Base-by-base conservation (phyloP, 306 rosid species). In the Castanea crenata region DNA sequence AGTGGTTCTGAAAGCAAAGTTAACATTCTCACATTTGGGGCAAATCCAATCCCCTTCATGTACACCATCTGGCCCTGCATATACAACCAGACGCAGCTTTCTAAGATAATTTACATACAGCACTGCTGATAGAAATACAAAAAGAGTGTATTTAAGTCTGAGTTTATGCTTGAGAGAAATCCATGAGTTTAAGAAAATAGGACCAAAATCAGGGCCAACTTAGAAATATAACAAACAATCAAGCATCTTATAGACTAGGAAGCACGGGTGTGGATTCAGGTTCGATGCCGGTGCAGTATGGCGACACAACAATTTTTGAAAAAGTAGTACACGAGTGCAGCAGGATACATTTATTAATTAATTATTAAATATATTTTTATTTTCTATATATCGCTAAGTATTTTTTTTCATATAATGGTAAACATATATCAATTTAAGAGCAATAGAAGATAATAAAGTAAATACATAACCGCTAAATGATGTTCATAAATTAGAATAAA, bases 1-100 rank as follows among this genome's bases (percentile, higher is more conserved):
- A 56, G 69, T 78, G 46, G 82, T 83, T 88, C 91, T 86, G 8
- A 88, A 88, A 54, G 91, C 85, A 71, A 85, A 88, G 88, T 88
- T 88, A 32, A 86, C 85, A 83, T 88, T 86, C 15, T 79, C 81
- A 57, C 90, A 87, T 57, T 77, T 84, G 15, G 86, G 86, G 59
- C 88, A 84, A 38, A 76, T 74, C 88, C 88, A 87, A 73, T 84
- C 86, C 59, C 90, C 90, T 74, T 82, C 86, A 29, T 84, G 72
- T 65, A 82, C 70, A 64, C 83, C 86, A 76, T 87, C 86, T 29
- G 86, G 86, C 70, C 86, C 86, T 84, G 83, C 71, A 82, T 55
- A 74, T 58, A 57, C 63, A 75, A 76, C 61, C 5, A 69, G 76
- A 71, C 76, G 21, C 21, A 77, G 38, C 27, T 67, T n/a, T 18